Conservation (phyloP, 306 rosid species). For the Citrullus colocynthis region DNA sequence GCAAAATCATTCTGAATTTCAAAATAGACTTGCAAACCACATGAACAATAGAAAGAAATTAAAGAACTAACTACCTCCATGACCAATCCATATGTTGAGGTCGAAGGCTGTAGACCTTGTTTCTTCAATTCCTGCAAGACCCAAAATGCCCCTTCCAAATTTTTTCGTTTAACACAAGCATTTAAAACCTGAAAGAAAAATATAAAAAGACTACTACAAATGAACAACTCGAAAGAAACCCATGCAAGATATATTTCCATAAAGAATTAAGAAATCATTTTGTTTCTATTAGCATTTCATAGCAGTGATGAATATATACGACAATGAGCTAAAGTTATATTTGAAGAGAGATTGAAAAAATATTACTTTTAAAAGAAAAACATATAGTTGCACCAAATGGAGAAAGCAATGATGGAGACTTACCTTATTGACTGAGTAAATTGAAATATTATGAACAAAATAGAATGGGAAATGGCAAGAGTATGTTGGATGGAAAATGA, state of each 20-base stretch:
- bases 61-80: slow-evolving; percentile 62
- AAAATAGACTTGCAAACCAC: background rate
- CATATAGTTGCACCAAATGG: background rate
- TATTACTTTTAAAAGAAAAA: background rate
- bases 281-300: background rate
- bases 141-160: slow-evolving; percentile 99
- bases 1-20: background rate
- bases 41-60: slow-evolving; percentile 12
- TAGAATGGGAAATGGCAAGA: background rate
- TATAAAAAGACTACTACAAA: background rate
- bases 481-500: background rate
- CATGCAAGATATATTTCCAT: background rate
- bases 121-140: slow-evolving; percentile 78
- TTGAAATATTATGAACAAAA: background rate
- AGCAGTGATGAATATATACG: background rate
- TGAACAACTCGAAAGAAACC: background rate
- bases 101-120: slow-evolving; percentile 36
- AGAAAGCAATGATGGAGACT: background rate
- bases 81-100: slow-evolving; percentile 74
- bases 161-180: slow-evolving; percentile 65
- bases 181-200: slow-evolving; percentile 58
- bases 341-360: background rate
- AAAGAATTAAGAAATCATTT: background rate
- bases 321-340: background rate
- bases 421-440: background rate